Percentiles rank a stretch among this genome's conserved stretches.
These are phyloP conservation scores for Cercospora sp. DNA, from an alignment of 2,329 filamentous ascomycete species.

Conservation along the genomic window DNA sequence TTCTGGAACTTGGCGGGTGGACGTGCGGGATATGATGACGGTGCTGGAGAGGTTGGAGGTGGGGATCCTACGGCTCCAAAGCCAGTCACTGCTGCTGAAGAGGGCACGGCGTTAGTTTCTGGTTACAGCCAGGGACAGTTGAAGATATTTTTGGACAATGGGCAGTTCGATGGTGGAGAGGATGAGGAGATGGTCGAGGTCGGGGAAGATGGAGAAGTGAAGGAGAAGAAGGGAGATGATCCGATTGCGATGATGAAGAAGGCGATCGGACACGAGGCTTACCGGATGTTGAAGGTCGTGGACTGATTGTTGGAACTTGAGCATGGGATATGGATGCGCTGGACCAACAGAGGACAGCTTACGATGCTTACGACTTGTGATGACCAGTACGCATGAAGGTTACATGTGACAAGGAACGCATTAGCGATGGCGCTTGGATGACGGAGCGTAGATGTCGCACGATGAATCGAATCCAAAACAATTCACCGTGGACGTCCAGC, in stretches of 20 bases:
- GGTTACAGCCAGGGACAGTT: conserved; percentile 61
- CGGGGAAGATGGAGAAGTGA: conserved; percentile 31
- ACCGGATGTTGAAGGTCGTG: conserved; percentile 57
- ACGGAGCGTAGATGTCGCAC: not conserved
- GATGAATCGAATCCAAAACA: not conserved
- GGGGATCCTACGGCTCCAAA: conserved; percentile 45
- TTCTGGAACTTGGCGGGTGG: conserved; percentile 61
- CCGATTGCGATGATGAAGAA: conserved; percentile 51
- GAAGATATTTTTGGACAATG: conserved; percentile 58
- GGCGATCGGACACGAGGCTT: conserved; percentile 56
- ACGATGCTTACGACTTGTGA: not conserved
- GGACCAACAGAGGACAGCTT: not conserved
- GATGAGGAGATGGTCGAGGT: conserved; percentile 28
- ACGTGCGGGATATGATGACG: conserved; percentile 26
- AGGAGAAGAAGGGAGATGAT: conserved; percentile 43
- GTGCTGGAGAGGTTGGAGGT: not conserved
- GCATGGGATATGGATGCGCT: not conserved
- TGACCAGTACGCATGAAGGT: not conserved
- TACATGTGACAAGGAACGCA: not conserved
- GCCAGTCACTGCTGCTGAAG: conserved; percentile 50
- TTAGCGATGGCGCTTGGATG: not conserved
- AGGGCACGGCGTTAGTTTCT: conserved; percentile 53
- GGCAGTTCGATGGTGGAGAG: conserved; percentile 43
- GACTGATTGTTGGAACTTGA: conserved; percentile 44
- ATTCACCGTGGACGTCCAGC: not conserved